A percentile compares a stretch with the other conserved stretches of the same genome.
These are phyloP conservation scores for Cephalotrichum gorgonifer DNA, from an alignment of 2,329 filamentous ascomycete species.

Conservation along the genomic window DNA sequence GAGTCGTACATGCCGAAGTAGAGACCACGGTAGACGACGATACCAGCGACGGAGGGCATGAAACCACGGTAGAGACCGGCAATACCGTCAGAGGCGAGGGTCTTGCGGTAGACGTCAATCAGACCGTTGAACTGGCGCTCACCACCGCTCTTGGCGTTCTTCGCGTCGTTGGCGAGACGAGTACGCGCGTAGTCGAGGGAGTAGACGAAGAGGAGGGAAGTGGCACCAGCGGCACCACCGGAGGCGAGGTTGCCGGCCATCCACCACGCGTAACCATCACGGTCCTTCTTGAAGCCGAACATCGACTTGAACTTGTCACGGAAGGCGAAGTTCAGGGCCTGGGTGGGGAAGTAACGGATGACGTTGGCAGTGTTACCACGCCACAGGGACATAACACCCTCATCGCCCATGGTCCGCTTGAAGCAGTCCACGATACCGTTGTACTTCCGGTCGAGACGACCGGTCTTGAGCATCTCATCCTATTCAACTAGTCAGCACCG, in stretches of 20 bases:
- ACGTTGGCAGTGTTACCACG: constrained; percentile 99
- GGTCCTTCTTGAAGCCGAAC: constrained; percentile 99
- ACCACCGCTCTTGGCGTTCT: constrained; percentile 94
- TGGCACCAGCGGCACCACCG: constrained; percentile 99
- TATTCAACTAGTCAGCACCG: constrained; percentile 35
- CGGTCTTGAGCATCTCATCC: constrained; percentile 99
- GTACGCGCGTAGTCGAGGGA: constrained; percentile 99
- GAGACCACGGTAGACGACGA: constrained; percentile 99
- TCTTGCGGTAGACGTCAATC: constrained; percentile 99
- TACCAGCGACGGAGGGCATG: constrained; percentile 98
- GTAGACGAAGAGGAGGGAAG: constrained; percentile 99
- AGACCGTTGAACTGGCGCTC: constrained; percentile 99
- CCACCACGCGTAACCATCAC: constrained; percentile 97
- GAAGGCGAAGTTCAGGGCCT: constrained; percentile 99
- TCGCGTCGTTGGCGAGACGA: constrained; percentile 99
- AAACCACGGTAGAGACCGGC: constrained; percentile 99
- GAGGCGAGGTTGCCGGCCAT: constrained; percentile 99
- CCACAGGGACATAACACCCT: constrained; percentile 95
- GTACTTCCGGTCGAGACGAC: constrained; percentile 98
- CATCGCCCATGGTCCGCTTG: constrained; percentile 75
- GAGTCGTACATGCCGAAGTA: constrained; percentile 99
- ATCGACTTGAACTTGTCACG: constrained; percentile 99
- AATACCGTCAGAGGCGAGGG: constrained; percentile 95
- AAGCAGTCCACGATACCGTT: constrained; percentile 92
- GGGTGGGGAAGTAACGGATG: constrained; percentile 99